Conservation (phyloP, 306 rosid species). For the Rosa chinensis region DNA sequence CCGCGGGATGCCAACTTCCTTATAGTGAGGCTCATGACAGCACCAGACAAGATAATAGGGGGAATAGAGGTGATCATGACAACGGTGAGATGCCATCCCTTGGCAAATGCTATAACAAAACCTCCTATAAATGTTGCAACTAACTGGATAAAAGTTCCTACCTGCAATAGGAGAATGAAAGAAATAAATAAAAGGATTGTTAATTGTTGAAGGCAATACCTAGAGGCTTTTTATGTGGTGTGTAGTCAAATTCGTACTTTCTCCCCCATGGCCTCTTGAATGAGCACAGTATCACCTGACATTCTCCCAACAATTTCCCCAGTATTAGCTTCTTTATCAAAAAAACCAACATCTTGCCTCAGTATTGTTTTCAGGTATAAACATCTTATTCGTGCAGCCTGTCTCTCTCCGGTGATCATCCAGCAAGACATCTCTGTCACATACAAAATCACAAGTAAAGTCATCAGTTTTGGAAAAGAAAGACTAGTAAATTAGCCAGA, state of each 20-base stretch:
- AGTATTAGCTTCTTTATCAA: constrained; percentile 60
- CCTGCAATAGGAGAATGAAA: constrained; percentile 42
- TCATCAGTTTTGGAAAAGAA: not conserved
- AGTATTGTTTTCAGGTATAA: constrained; percentile 71
- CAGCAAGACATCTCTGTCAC: constrained; percentile 72
- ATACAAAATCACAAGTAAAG: constrained; percentile 15
- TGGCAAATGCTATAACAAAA: constrained; percentile 58
- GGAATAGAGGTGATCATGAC: constrained; percentile 78
- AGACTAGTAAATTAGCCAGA: not conserved
- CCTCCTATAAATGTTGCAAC: constrained; percentile 68
- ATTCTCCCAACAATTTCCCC: constrained; percentile 79
- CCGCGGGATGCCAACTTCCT: constrained; percentile 55
- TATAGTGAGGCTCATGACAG: constrained; percentile 36
- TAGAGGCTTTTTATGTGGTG: not conserved
- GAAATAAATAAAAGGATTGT: not conserved
- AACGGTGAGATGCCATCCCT: constrained; percentile 75
- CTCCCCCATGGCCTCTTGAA: constrained; percentile 90
- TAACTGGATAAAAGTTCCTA: constrained; percentile 70
- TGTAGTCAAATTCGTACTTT: constrained; percentile 42
- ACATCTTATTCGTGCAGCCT: constrained; percentile 70
- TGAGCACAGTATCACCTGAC: constrained; percentile 84
- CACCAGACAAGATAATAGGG: constrained; percentile 60
- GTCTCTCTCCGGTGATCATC: constrained; percentile 89
- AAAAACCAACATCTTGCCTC: constrained; percentile 77
- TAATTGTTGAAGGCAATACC: not conserved